Percentiles rank a stretch among this genome's conserved stretches.
Evolutionary conservation across 768 basidiomycete genomes (phyloP).

Genomic region (Crassisporium funariophilum): DNA sequence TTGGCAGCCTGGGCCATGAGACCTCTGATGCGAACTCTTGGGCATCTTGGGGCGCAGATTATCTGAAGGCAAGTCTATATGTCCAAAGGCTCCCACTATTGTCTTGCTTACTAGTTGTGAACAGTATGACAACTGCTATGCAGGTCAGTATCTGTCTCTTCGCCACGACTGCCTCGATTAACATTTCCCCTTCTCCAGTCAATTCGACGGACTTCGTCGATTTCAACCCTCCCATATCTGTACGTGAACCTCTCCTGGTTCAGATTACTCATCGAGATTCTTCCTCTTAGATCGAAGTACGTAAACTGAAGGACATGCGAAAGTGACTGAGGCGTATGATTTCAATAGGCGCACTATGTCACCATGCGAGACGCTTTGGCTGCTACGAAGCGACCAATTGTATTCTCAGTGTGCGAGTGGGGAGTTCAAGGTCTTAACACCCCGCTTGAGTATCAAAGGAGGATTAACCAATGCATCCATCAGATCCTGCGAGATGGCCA

Average conservation of each 20-base stretch:
- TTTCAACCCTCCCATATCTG: constrained; percentile 43
- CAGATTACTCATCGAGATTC: constrained; percentile 2
- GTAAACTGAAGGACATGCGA: neutral
- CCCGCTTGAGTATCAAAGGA: no score
- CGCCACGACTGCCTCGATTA: neutral
- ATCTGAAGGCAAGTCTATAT: constrained; percentile 37
- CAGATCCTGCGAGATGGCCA: constrained; percentile 54
- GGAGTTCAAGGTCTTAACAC: constrained; percentile 52
- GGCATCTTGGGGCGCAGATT: constrained; percentile 52
- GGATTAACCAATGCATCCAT: no score
- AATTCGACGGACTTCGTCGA: constrained; percentile 48
- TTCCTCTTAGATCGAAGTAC: constrained; percentile 36
- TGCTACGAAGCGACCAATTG: constrained; percentile 45
- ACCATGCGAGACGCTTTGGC: constrained; percentile 50
- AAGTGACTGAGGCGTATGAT: neutral
- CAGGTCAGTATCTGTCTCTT: constrained; percentile 27
- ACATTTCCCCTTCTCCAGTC: constrained; percentile 19
- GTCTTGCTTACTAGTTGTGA: neutral
- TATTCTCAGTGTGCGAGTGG: constrained; percentile 54
- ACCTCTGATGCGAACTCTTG: constrained; percentile 48
- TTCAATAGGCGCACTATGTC: constrained; percentile 39
- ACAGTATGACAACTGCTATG: constrained; percentile 54
- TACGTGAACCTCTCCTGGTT: constrained; percentile 17
- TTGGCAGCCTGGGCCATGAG: constrained; percentile 50
- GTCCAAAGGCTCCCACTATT: no score